Percentiles rank a stretch among this genome's conserved stretches.
Conservation (phyloP, 2,329 filamentous ascomycete genomes). For the Colletotrichum orchidophilum region DNA sequence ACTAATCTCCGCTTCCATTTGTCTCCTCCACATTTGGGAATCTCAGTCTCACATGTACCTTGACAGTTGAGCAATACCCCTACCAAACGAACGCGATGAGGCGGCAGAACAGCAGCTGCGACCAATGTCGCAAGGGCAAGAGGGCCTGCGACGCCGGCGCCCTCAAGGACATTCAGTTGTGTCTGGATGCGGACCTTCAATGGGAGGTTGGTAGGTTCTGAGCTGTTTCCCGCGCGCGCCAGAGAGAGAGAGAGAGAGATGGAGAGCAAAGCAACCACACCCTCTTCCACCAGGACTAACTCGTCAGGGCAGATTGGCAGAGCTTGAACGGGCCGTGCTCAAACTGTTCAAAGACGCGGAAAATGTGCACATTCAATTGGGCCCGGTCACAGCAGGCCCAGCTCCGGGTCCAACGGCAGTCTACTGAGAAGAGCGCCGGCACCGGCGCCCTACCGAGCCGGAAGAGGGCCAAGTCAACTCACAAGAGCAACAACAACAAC, state of each 20-base stretch:
- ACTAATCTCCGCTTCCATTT: not conserved
- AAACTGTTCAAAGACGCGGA: conserved; percentile 43
- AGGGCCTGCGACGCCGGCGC: conserved; percentile 37
- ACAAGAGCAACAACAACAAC: not conserved
- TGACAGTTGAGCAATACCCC: too few relatives aligned
- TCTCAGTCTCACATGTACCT: not conserved
- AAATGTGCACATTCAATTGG: conserved; percentile 43
- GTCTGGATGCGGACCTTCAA: conserved; percentile 9
- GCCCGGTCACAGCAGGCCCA: conserved; percentile 31
- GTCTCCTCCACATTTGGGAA: not conserved
- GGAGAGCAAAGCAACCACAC: too few relatives aligned
- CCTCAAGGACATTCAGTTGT: conserved; percentile 12
- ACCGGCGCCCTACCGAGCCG: not conserved
- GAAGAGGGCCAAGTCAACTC: conserved; percentile 10
- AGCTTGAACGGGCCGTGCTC: conserved; percentile 36
- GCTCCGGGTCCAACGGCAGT: conserved; percentile 5
- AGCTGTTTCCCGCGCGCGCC: not conserved
- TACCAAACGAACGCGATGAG: conserved; percentile 29
- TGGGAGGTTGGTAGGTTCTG: conserved; percentile 21
- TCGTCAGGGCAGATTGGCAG: conserved; percentile 8
- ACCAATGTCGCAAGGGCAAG: conserved; percentile 40
- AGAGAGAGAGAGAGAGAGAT: too few relatives aligned
- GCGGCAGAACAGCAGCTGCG: conserved; percentile 37
- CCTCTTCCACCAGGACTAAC: not conserved
- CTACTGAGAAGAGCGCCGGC: not conserved